These are phyloP conservation scores for Moringa oleifera DNA, from an alignment of 345 rosid genomes.

Conservation along the genomic window DNA sequence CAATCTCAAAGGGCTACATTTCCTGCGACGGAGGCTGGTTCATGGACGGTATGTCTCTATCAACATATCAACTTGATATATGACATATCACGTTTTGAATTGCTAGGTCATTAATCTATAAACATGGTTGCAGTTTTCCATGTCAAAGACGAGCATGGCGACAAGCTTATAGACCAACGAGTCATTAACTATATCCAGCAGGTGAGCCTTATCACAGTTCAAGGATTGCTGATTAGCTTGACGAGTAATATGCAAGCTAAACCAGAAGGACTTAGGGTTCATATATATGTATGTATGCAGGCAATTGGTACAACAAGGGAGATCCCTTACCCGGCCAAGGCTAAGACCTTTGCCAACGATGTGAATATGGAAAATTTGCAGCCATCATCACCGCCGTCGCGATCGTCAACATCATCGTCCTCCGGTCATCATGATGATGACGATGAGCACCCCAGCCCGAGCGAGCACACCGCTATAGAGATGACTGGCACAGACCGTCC, in stretches of 20 bases:
- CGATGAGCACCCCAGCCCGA: slow-evolving; percentile 28
- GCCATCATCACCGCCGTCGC: no score
- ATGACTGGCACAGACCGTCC: slow-evolving; percentile 64
- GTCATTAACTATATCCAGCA: slow-evolving; percentile 53
- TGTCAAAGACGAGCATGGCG: slow-evolving; percentile 68
- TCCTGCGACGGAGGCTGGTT: slow-evolving; percentile 82
- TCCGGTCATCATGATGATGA: slow-evolving; percentile 9
- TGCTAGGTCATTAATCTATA: no score
- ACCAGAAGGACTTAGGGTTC: no score
- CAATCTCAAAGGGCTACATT: slow-evolving; percentile 57
- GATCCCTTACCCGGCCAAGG: slow-evolving; percentile 23
- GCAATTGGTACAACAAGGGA: slow-evolving; percentile 52
- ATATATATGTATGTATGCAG: slow-evolving; percentile 24
- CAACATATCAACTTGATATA: no score
- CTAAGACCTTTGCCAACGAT: slow-evolving; percentile 17
- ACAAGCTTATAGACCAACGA: slow-evolving; percentile 50
- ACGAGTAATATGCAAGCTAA: no score
- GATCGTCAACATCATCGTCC: slow-evolving; percentile 11
- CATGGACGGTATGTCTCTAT: slow-evolving; percentile 82
- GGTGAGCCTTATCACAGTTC: slow-evolving; percentile 30
- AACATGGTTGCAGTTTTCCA: slow-evolving; percentile 51
- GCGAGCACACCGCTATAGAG: slow-evolving; percentile 62
- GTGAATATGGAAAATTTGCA: slow-evolving; percentile 11
- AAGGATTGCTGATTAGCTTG: no score
- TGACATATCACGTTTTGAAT: no score